Evolutionary conservation across 176 grass and related monocot species (phyloP).

Genomic region (Typha latifolia): DNA sequence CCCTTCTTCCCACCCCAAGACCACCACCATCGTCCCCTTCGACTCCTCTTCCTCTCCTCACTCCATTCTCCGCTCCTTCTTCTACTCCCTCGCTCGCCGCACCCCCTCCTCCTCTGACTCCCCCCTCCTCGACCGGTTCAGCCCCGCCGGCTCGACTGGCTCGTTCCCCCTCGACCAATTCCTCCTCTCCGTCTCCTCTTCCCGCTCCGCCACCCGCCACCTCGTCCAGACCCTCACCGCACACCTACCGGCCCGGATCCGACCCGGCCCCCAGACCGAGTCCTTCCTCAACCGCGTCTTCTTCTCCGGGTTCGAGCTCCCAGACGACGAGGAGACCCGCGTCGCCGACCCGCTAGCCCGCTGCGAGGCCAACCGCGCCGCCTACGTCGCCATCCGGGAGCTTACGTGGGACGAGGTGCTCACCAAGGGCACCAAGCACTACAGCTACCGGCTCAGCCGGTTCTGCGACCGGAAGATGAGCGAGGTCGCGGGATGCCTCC

Average conservation of each 20-base stretch:
- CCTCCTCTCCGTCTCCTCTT: constrained; percentile 43
- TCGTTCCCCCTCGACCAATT: constrained; percentile 38
- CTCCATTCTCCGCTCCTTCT: background rate
- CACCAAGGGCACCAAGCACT: constrained; percentile 69
- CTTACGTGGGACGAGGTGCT: constrained; percentile 87
- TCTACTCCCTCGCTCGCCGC: background rate
- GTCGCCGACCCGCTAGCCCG: constrained; percentile 46
- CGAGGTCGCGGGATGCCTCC: constrained; percentile 62
- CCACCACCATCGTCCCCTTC: too few relatives aligned
- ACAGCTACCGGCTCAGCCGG: constrained; percentile 71
- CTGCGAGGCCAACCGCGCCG: constrained; percentile 53
- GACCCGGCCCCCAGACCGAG: constrained; percentile 48
- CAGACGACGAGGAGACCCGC: constrained; percentile 41
- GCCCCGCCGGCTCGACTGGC: background rate
- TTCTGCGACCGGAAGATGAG: constrained; percentile 98
- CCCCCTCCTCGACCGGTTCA: constrained; percentile 48
- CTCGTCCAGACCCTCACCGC: constrained; percentile 65
- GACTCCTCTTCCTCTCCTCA: background rate
- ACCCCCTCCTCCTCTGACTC: constrained; percentile 38
- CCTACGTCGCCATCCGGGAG: constrained; percentile 37
- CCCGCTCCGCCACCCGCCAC: constrained; percentile 56
- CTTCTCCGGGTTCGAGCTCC: constrained; percentile 64
- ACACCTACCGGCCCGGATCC: constrained; percentile 38
- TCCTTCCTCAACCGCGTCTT: constrained; percentile 72
- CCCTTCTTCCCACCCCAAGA: too few relatives aligned